phyloP scores from a whole-genome alignment of 805 yeast species.

The Ogataea saltuana region DNA sequence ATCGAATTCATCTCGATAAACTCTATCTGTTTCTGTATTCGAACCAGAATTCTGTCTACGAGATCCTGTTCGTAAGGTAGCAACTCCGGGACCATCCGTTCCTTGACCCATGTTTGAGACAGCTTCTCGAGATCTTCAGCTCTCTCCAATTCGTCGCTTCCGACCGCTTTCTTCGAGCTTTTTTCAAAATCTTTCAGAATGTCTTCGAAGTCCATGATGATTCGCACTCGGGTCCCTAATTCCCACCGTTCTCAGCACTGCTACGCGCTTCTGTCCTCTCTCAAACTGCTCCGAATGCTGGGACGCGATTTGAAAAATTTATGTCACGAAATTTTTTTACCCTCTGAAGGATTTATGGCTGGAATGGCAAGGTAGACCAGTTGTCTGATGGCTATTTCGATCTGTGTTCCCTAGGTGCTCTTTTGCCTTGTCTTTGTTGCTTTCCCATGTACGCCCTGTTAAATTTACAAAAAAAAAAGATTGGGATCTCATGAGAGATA shows the following conservation, averaged over 20 bases:
- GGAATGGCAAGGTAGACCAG: too few relatives aligned
- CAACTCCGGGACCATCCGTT: conserved; percentile 85
- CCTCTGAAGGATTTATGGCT: too few relatives aligned
- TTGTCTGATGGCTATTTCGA: too few relatives aligned
- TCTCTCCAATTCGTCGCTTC: conserved; percentile 27
- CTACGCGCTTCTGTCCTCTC: background rate
- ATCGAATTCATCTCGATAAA: conserved; percentile 76
- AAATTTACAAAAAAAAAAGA: conserved; percentile 37
- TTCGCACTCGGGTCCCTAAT: too few relatives aligned
- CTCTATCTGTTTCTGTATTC: conserved; percentile 71
- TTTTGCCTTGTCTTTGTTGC: too few relatives aligned
- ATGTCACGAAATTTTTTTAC: too few relatives aligned
- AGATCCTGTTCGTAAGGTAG: conserved; percentile 67
- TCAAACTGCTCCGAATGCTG: too few relatives aligned
- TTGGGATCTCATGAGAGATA: conserved; percentile 57
- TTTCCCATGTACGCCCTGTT: too few relatives aligned
- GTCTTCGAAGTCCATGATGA: conserved; percentile 72
- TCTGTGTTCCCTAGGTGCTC: too few relatives aligned
- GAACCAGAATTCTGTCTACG: conserved; percentile 54
- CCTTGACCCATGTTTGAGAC: conserved; percentile 74
- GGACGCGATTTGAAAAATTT: background rate
- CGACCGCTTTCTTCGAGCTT: conserved; percentile 27
- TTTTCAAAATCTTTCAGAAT: conserved; percentile 66
- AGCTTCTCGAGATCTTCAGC: conserved; percentile 45
- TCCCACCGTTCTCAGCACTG: too few relatives aligned